Evolutionary conservation across 768 basidiomycete genomes (phyloP).

Genomic region (Baorangia bicolor): DNA sequence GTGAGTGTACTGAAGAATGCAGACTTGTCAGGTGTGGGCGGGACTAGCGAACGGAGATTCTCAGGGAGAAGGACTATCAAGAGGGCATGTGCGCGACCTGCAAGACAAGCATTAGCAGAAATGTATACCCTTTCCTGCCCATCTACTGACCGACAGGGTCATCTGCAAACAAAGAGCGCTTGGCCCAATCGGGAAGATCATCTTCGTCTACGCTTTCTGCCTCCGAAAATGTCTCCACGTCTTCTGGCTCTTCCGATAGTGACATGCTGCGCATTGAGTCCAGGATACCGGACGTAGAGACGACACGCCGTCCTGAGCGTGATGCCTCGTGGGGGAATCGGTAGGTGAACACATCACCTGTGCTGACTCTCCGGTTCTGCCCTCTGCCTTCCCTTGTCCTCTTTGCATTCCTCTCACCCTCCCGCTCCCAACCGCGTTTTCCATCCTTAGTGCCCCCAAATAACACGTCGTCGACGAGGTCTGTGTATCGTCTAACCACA

Average conservation of each 20-base stretch:
- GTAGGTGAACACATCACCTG: constrained; percentile 31
- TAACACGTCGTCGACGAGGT: constrained; percentile 77
- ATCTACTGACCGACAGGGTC: constrained; percentile 56
- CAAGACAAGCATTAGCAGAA: constrained; percentile 3
- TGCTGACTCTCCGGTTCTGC: constrained; percentile 34
- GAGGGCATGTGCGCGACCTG: constrained; percentile 67
- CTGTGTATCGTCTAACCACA: constrained; percentile 60
- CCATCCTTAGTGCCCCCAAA: constrained; percentile 59
- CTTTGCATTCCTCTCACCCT: constrained; percentile 45
- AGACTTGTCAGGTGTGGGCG: constrained; percentile 30
- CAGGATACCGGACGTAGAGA: constrained; percentile 57
- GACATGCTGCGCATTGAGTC: constrained; percentile 49
- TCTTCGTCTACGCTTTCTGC: constrained; percentile 59
- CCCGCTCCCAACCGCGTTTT: constrained; percentile 48
- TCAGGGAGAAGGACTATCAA: constrained; percentile 60
- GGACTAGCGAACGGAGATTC: constrained; percentile 43
- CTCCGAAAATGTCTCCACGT: constrained; percentile 45
- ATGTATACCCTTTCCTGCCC: background rate
- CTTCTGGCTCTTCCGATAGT: constrained; percentile 57
- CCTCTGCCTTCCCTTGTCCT: constrained; percentile 40
- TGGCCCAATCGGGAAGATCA: constrained; percentile 78
- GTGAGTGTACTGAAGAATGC: constrained; percentile 56
- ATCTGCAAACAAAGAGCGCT: constrained; percentile 49
- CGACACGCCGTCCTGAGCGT: constrained; percentile 44
- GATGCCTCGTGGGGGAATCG: constrained; percentile 20